Percentiles rank a stretch among this genome's conserved stretches.
Evolutionary conservation across 1,139 yeast species (phyloP).

Genomic region (Yamadazyma atlantica): DNA sequence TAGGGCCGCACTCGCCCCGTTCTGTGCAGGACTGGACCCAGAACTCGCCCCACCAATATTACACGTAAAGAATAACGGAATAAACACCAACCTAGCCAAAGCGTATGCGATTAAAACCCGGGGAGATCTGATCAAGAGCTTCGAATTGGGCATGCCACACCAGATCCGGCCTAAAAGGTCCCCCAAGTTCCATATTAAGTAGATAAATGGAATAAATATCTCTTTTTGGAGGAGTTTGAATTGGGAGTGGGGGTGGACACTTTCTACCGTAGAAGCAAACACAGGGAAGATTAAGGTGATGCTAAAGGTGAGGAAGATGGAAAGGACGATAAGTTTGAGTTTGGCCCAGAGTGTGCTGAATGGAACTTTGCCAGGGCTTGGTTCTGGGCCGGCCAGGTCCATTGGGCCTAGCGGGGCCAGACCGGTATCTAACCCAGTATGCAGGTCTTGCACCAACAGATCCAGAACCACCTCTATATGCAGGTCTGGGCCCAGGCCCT

Average conservation of each 20-base stretch:
- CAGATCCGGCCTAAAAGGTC: slow-evolving; percentile 76
- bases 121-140: slow-evolving; percentile 39
- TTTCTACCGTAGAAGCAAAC: slow-evolving; percentile 72
- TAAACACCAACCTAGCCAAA: slow-evolving; percentile 49
- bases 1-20: slow-evolving; percentile 30
- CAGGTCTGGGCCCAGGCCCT: slow-evolving; percentile 11
- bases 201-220: slow-evolving; percentile 73
- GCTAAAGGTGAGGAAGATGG: slow-evolving; percentile 76
- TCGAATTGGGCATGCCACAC: slow-evolving; percentile 54
- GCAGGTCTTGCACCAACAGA: too few species aligned
- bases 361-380: slow-evolving; percentile 31
- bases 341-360: slow-evolving; percentile 54
- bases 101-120: slow-evolving; percentile 50
- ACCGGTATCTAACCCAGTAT: too few species aligned
- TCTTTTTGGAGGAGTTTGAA: slow-evolving; percentile 40
- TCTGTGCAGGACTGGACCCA: slow-evolving; percentile 29
- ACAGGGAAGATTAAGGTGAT: slow-evolving; percentile 84
- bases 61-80: slow-evolving; percentile 70
- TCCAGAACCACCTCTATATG: too few species aligned
- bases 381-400: too few species aligned
- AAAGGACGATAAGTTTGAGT: slow-evolving; percentile 58
- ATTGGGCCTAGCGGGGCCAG: too few species aligned
- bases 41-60: slow-evolving; percentile 48
- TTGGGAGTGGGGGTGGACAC: slow-evolving; percentile 39
- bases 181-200: slow-evolving; percentile 83